Base-by-base conservation (phyloP, 108 stramenopile species). In the Skeletonema marinoi region DNA sequence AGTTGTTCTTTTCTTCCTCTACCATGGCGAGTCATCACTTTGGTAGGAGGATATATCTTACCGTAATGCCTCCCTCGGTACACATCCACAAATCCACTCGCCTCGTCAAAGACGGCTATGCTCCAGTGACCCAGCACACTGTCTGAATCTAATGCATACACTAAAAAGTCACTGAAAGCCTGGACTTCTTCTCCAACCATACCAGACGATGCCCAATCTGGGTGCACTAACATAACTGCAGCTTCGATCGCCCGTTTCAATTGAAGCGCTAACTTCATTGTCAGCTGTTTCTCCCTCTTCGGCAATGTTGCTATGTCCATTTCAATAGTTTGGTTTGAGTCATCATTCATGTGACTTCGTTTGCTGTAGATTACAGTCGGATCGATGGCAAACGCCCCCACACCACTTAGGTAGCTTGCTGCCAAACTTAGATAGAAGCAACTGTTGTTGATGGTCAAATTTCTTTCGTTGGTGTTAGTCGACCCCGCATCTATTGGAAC, bases 351-450 rank as follows among this genome's bases (percentile, higher is more conserved):
- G 0, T 16, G 4, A 44, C 32, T 58, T 10, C 36, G 50, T 33
- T 32, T 51, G 32, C 36, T 65, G 33, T 70, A 75, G 3, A 21
- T 60, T 7, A 7, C 74, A 29, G 75, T 79, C 14, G 75, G 78
- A 44, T 75, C 82, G 11, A 36, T 64, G 19, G 19, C 19, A 21
- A 83, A 79, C 11, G 82, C 82, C 3, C 82, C 82, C 6, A 51
- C 67, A 8, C 82, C 82, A 30, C 73, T 60, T 25, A 83, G 65
- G 58, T 83, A 83, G 41, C 73, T 79, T 3, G 75, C 78, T 4
- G 82, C 82, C 46, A 83, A 70, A 44, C 83, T 84, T 5, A 84
- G 56, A 67, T 84, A 84, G 62, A 84, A 84, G 68, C 83, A 84
- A 51, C 58, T 80, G 67, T 84, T 84, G 66, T 71, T 58, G 25